phyloP scores from a whole-genome alignment of 2,329 filamentous ascomycete species.

The Colletotrichum sidae region DNA sequence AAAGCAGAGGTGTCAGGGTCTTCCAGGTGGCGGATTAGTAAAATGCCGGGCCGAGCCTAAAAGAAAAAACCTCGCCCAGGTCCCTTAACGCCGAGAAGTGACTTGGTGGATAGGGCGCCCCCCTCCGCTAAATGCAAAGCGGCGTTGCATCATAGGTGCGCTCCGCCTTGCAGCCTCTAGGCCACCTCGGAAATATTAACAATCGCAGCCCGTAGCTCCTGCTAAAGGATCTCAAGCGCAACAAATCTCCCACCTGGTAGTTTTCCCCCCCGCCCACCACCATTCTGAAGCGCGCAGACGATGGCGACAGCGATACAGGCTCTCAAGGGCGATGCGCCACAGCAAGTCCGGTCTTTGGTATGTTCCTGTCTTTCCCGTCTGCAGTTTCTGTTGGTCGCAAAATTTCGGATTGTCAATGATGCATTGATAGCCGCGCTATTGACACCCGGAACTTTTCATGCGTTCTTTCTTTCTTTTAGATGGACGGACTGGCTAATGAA shows the following conservation, averaged over 20 bases:
- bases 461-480: no score
- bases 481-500: constrained; percentile 11
- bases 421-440: constrained; percentile 1
- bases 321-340: constrained; percentile 65
- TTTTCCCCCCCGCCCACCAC: background rate
- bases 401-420: background rate
- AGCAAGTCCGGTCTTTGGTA: constrained; percentile 69
- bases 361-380: constrained; percentile 42
- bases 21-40: constrained; percentile 31
- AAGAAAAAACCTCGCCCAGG: no score
- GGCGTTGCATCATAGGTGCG: constrained; percentile 38
- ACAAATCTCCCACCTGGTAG: background rate
- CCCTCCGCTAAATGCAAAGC: background rate
- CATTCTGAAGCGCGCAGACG: constrained; percentile 13
- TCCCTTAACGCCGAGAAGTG: constrained; percentile 30
- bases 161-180: background rate
- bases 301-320: constrained; percentile 43
- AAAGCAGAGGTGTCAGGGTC: constrained; percentile 22
- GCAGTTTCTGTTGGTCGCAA: background rate
- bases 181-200: constrained; percentile 31
- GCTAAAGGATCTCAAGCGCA: constrained; percentile 2
- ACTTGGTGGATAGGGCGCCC: background rate
- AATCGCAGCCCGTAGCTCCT: constrained; percentile 2
- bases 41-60: constrained; percentile 30
- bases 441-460: no score